Conservation (phyloP, 1,284 basidiomycete genomes). For the Sanghuangporus weigelae region DNA sequence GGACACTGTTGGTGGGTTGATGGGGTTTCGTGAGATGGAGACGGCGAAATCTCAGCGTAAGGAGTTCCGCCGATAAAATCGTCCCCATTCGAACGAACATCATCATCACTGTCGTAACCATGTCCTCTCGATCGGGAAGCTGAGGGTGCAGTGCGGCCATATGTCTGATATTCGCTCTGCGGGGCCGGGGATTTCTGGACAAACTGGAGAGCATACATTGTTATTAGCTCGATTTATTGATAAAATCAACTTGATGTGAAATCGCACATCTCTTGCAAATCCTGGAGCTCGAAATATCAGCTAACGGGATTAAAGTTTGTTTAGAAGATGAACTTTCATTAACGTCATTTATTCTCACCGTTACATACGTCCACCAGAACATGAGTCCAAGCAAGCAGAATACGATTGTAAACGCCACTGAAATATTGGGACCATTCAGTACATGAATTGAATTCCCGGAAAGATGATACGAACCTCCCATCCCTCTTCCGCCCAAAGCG, state of each 20-base stretch:
- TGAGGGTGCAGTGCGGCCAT: not conserved
- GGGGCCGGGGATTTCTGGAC: conserved; percentile 8
- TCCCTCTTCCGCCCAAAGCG: conserved; percentile 39
- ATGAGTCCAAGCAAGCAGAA: conserved; percentile 61
- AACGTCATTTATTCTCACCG: conserved; percentile 36
- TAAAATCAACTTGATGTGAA: conserved; percentile 23
- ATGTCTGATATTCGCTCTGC: not conserved
- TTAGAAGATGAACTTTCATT: conserved; percentile 13
- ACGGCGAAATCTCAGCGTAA: conserved; percentile 32
- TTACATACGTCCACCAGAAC: conserved; percentile 67
- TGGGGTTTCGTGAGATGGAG: not conserved
- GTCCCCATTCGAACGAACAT: conserved; percentile 9
- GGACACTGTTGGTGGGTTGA: not conserved
- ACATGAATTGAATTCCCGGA: conserved; percentile 3
- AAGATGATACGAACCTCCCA: conserved; percentile 50
- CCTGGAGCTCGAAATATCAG: conserved; percentile 63
- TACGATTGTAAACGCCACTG: conserved; percentile 55
- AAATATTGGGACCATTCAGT: not conserved
- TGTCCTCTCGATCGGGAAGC: not conserved
- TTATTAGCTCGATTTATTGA: not conserved
- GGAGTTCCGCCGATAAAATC: conserved; percentile 37
- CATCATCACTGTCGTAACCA: not conserved
- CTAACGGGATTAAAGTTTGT: conserved; percentile 27
- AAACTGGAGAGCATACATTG: not conserved
- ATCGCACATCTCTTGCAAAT: conserved; percentile 56